phyloP scores from a whole-genome alignment of 2,329 filamentous ascomycete species.

The Sphaerulina vaccinii region DNA sequence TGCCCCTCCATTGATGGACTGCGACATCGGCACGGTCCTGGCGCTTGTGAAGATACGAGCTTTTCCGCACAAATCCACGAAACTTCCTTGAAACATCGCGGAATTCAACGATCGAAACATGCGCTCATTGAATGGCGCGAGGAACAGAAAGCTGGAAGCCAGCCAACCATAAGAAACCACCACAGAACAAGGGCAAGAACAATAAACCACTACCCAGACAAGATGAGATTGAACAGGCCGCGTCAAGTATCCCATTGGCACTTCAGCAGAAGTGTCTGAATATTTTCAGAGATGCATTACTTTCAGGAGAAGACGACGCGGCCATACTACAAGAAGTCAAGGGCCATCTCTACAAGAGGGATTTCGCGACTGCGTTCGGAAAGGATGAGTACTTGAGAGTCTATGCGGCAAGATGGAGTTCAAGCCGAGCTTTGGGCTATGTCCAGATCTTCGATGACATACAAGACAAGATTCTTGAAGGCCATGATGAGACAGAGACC shows the following conservation, averaged over 20 bases:
- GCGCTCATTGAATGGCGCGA: slow-evolving; percentile 17
- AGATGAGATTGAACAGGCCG: background rate
- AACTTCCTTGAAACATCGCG: background rate
- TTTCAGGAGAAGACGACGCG: slow-evolving; percentile 27
- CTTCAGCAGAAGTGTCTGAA: slow-evolving; percentile 71
- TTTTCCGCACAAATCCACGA: background rate
- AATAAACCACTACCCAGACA: background rate
- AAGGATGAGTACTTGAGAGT: slow-evolving; percentile 68
- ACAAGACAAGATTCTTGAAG: slow-evolving; percentile 23
- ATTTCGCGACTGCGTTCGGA: slow-evolving; percentile 79
- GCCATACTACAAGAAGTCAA: slow-evolving; percentile 77
- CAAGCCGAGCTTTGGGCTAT: slow-evolving; percentile 80
- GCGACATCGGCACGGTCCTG: background rate
- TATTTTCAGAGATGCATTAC: slow-evolving; percentile 64
- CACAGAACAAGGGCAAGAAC: slow-evolving; percentile 5
- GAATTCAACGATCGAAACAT: slow-evolving; percentile 2
- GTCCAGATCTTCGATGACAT: slow-evolving; percentile 54
- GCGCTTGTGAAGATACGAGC: too few species aligned
- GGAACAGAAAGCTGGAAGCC: slow-evolving; percentile 19
- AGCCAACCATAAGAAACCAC: slow-evolving; percentile 5
- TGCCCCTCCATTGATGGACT: background rate
- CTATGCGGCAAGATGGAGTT: slow-evolving; percentile 90
- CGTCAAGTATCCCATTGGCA: slow-evolving; percentile 15
- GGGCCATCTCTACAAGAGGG: slow-evolving; percentile 76
- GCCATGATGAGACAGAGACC: background rate